These are phyloP conservation scores for Phytopythium sindhum DNA, from an alignment of 352 stramenopile genomes.

Conservation along the genomic window DNA sequence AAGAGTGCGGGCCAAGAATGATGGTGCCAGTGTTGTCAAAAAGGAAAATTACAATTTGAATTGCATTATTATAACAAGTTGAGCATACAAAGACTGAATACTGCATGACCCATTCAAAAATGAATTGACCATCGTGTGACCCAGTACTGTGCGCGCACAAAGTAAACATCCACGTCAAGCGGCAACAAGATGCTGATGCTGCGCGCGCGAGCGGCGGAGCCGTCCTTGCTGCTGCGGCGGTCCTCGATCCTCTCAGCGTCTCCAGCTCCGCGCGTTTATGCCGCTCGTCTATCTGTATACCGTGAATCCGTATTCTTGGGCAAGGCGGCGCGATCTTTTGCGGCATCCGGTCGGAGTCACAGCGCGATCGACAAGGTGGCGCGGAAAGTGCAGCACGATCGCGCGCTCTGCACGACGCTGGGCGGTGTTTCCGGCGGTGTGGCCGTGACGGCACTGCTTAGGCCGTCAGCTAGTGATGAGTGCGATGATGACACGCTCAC, in stretches of 20 bases:
- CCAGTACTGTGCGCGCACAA: conserved; percentile 6
- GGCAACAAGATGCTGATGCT: conserved; percentile 2
- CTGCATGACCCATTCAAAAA: neutral
- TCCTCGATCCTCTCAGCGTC: neutral
- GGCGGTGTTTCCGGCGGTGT: conserved; percentile 46
- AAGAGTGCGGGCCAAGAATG: conserved; percentile 2
- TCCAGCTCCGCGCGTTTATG: neutral
- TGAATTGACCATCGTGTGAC: neutral
- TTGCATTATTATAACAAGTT: neutral
- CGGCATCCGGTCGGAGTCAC: neutral
- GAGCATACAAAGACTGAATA: too few relatives aligned
- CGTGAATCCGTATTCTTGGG: neutral
- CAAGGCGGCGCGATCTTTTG: neutral
- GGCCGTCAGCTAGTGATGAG: neutral
- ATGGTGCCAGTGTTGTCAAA: neutral
- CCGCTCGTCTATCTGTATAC: neutral
- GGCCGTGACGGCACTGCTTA: conserved; percentile 28
- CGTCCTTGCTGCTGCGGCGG: neutral
- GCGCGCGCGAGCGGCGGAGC: neutral
- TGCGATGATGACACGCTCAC: neutral
- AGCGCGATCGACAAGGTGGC: neutral
- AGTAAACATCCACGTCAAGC: conserved; percentile 1
- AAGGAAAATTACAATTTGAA: neutral
- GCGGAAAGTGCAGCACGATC: conserved; percentile 26
- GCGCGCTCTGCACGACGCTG: conserved; percentile 47